phyloP scores from a whole-genome alignment of 1,284 basidiomycete genomes.

The Melampsora larici-populina region DNA sequence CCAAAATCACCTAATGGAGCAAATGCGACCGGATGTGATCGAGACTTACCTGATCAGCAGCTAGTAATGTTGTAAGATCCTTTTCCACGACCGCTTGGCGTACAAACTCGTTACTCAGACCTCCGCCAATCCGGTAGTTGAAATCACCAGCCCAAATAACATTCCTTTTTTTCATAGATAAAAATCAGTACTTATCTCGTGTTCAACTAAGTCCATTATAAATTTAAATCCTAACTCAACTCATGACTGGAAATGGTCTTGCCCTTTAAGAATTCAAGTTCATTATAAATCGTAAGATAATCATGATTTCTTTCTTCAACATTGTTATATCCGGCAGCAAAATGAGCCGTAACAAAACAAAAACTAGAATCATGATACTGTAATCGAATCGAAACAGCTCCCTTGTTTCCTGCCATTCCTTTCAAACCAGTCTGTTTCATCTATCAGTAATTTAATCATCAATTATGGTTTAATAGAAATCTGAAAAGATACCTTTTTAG shows the following conservation, averaged over 20 bases:
- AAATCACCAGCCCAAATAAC: constrained; percentile 89
- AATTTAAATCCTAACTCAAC: constrained; percentile 58
- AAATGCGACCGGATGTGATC: no score
- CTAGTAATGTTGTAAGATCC: constrained; percentile 70
- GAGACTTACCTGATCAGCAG: constrained; percentile 72
- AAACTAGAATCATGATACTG: constrained; percentile 85
- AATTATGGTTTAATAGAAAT: neutral
- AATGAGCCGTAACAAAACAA: constrained; percentile 92
- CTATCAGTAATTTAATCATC: constrained; percentile 10
- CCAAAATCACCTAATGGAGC: neutral
- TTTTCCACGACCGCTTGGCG: constrained; percentile 64
- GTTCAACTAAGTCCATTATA: constrained; percentile 47
- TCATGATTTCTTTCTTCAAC: constrained; percentile 87
- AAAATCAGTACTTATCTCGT: neutral
- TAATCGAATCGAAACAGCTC: constrained; percentile 83
- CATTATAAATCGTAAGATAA: constrained; percentile 78
- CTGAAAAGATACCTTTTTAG: constrained; percentile 68
- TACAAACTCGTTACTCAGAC: constrained; percentile 72
- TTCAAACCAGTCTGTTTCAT: constrained; percentile 76
- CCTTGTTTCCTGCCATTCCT: constrained; percentile 92
- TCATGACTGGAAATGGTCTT: constrained; percentile 85
- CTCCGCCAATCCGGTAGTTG: constrained; percentile 80
- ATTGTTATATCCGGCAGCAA: constrained; percentile 88
- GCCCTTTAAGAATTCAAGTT: constrained; percentile 80
- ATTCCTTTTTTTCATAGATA: constrained; percentile 59